Conservation (phyloP, 2,329 filamentous ascomycete species). For the Colletotrichum liriopes region DNA sequence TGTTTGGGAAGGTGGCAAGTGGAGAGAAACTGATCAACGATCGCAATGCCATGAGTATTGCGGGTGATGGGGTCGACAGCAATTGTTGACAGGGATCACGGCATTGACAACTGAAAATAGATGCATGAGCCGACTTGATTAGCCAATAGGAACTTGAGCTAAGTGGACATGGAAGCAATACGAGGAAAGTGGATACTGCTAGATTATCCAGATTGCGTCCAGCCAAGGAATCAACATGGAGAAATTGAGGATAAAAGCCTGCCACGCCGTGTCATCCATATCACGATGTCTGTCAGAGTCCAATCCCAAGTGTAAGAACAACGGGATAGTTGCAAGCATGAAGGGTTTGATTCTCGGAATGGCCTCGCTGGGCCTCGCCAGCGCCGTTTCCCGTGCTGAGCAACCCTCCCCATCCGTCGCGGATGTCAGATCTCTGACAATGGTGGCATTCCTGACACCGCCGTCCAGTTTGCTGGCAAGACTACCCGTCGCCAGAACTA, state of each 20-base stretch:
- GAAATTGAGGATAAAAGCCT: constrained; percentile 17
- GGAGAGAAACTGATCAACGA: constrained; percentile 17
- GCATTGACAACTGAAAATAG: constrained; percentile 21
- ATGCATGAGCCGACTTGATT: constrained; percentile 8
- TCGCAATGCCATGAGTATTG: constrained; percentile 8
- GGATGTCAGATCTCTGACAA: constrained; percentile 41
- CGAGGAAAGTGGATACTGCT: constrained; percentile 33
- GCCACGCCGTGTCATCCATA: not conserved
- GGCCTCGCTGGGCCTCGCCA: constrained; percentile 25
- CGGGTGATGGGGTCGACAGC: not conserved
- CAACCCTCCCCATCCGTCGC: not conserved
- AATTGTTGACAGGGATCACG: constrained; percentile 18
- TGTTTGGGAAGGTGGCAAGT: constrained; percentile 26
- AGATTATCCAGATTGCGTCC: constrained; percentile 4
- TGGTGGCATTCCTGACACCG: constrained; percentile 8
- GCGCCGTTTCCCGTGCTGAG: not conserved
- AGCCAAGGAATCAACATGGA: constrained; percentile 19
- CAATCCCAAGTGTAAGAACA: not conserved
- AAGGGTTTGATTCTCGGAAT: constrained; percentile 23
- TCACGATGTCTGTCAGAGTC: not conserved
- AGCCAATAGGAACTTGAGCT: constrained; percentile 19
- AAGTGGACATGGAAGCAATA: constrained; percentile 23
- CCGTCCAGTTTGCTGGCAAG: not conserved
- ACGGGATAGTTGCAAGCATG: constrained; percentile 12
- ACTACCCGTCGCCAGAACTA: constrained; percentile 29